Base-by-base conservation (phyloP, 2,329 filamentous ascomycete genomes). In the Biscogniauxia mediterranea region DNA sequence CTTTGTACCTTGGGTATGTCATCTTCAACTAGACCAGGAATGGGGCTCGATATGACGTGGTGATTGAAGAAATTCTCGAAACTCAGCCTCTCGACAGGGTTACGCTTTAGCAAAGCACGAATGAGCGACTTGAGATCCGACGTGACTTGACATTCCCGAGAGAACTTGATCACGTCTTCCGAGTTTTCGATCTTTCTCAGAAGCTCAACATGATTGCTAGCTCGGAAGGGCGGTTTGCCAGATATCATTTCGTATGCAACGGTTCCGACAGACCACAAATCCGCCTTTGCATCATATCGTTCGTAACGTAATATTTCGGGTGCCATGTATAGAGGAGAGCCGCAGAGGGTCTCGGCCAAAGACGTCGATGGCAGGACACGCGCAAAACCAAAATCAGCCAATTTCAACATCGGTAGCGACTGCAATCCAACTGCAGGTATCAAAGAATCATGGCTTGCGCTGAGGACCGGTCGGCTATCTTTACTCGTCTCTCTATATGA, bases 321-420 rank as follows among this genome's bases (percentile, higher is more conserved):
- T 0, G 95, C 95, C 95, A 99, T 99, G 79, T 99, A 99, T 25
- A 99, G 81, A 9, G 95, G 95, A 13, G 95, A 98, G 19, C 95
- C 95, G 75, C 95, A 99, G 0, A 99, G 85, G 0, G 95, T 99
- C 75, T 99, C 95, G 11, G 95, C 95, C 65, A 99, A 83, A 5
- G 93, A 94, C 0, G 94, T 96, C 7, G 91, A 88, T 1, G 95
- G 94, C 55, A 99, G 80, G 59, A 96, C 92, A 59, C 95, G 88
- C 59, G 95, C 95, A 74, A 99, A 99, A n/a, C 95, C 95, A 73
- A 99, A 99, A 78, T 99, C 95, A 60, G 95, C 95, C 69, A 99
- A 89, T 79, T 99, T 99, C 62, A 99, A 85, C 89, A 98, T 96
- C 4, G 95, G 95, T 51, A 99, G 78, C 19, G 93, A 95, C 57